Evolutionary conservation across 306 rosid species (phyloP).

Genomic region (Acacia acuminata): DNA sequence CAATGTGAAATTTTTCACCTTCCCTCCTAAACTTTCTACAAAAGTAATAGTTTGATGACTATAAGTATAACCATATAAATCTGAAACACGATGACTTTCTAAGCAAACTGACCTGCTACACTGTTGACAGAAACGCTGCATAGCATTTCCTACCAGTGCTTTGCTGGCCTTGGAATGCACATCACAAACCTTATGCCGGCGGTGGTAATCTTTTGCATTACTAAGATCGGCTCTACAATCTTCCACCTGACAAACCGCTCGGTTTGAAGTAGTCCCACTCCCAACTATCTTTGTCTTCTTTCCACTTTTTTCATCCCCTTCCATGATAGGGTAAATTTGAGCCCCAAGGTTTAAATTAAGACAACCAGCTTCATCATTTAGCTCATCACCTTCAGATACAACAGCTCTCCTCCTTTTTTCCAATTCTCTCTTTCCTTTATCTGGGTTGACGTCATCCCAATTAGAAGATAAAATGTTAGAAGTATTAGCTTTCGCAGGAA

Average conservation of each 20-base stretch:
- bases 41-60: constrained; percentile 11
- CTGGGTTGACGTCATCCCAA: constrained; percentile 46
- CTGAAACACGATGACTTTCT: constrained; percentile 18
- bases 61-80: not conserved
- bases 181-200: constrained; percentile 86
- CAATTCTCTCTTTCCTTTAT: constrained; percentile 61
- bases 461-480: constrained; percentile 60
- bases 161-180: constrained; percentile 77
- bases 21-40: not conserved
- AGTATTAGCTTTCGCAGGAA: constrained; percentile 41
- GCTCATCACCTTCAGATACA: constrained; percentile 47
- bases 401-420: constrained; percentile 67
- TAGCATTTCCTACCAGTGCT: constrained; percentile 71
- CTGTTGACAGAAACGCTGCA: constrained; percentile 97
- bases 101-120: constrained; percentile 83
- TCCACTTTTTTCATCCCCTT: constrained; percentile 65
- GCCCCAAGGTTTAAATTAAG: constrained; percentile 68
- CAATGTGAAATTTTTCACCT: constrained; percentile 3
- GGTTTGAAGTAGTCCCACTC: constrained; percentile 52
- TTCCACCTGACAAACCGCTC: constrained; percentile 81
- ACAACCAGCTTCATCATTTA: constrained; percentile 54
- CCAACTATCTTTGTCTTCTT: constrained; percentile 74
- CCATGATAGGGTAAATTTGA: constrained; percentile 56
- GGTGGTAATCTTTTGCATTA: constrained; percentile 74
- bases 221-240: constrained; percentile 85